Evolutionary conservation across 1,139 yeast genomes (phyloP), one percentile per base, ranked within the genome.

Genomic region (Yamadazyma triangularis): DNA sequence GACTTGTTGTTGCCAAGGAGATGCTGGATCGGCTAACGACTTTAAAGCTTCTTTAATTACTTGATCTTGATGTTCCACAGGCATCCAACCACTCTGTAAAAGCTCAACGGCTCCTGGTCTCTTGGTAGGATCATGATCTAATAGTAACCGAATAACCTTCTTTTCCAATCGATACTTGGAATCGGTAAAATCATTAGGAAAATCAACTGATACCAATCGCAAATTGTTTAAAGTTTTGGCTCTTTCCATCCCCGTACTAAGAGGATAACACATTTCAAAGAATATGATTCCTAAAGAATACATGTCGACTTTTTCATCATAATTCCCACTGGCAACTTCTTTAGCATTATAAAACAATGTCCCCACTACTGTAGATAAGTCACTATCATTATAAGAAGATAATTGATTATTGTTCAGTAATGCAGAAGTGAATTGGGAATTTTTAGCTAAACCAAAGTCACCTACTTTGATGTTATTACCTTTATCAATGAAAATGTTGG

Each of bases 401-500:
- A 65, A 66, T 35, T 67, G 73, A 34, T 66, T 66, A 36, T 64
- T 62, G 20, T 51, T 56, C 60, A 56, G 61, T 15, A 66, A 52
- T 3, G 58, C 67, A 28, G 53, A 63, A 18, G 65, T 39, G 58
- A 64, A 57, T 52, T 74, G 70, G 60, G 91, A 38, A 45, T 79
- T 85, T 47, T 88, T 89, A 0, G 98, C 99, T 35, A 93, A 69
- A 0, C 98, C 99, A 57, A 93, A 93, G 51, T 93, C 98, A 44
- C 99, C 98, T 21, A 93, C 85, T 53, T 93, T 93, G 34, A 91
- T 79, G 50, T 89, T 87, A 45, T 84, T 81, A 1, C 86, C 75
- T 43, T 83, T 82, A 54, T 91, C 98, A 44, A 93, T 89, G 62
- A 93, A 93, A 54, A 93, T 87, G 53, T 93, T 93, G 72, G 83